These are phyloP conservation scores for Candida andamanensis DNA, from an alignment of 805 yeast genomes.

Conservation along the genomic window DNA sequence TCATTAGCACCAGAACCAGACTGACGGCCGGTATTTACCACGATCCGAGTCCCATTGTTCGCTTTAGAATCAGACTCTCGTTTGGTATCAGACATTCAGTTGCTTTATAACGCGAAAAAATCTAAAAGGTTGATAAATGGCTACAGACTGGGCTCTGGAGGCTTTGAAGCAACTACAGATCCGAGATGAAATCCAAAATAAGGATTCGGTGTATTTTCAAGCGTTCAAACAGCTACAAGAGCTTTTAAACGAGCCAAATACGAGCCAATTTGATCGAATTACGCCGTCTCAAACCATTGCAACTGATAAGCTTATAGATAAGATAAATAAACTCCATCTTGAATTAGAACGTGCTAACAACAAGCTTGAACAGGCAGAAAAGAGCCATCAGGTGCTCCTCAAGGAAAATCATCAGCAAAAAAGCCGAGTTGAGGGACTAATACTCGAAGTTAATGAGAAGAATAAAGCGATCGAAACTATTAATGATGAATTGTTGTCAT, in stretches of 20 bases:
- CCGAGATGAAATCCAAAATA: constrained; percentile 30
- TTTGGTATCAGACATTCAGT: too few relatives aligned
- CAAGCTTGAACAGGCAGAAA: constrained; percentile 8
- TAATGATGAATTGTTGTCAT: constrained; percentile 63
- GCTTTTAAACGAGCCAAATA: too few relatives aligned
- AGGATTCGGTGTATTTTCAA: constrained; percentile 24
- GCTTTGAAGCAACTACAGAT: constrained; percentile 19
- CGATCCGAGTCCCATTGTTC: too few relatives aligned
- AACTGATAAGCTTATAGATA: constrained; percentile 6
- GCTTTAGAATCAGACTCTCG: too few relatives aligned
- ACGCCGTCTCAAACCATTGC: too few relatives aligned
- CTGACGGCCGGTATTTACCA: too few relatives aligned
- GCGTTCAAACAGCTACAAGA: too few relatives aligned
- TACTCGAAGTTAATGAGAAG: constrained; percentile 37
- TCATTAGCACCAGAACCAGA: too few relatives aligned
- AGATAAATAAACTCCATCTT: constrained; percentile 11
- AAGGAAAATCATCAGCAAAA: constrained; percentile 15
- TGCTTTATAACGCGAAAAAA: too few relatives aligned
- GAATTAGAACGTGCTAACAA: constrained; percentile 20
- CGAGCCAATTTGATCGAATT: too few relatives aligned
- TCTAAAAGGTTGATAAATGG: too few relatives aligned
- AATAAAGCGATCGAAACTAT: constrained; percentile 53
- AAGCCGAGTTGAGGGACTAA: constrained; percentile 18
- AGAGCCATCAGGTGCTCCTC: constrained; percentile 13
- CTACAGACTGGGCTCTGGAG: constrained; percentile 21